Base-by-base conservation (phyloP, 2,329 filamentous ascomycete genomes). In the Aspergillus quadrilineatus region DNA sequence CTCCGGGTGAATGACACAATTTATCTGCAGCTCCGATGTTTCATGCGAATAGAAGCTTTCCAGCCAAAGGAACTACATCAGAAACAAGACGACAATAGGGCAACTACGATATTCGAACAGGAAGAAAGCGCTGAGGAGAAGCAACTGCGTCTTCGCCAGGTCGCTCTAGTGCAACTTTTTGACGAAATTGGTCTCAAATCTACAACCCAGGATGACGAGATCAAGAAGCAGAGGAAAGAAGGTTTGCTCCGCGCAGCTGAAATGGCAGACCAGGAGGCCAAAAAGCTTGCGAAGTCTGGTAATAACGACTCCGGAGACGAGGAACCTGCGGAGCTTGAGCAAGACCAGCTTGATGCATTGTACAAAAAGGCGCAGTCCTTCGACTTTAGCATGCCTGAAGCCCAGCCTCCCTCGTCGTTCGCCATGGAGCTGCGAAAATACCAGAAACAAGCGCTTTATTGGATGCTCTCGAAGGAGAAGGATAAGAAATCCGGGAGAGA, bases 311-410 rank as follows among this genome's bases (percentile, higher is more conserved):
- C 80, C 0, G 82, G 84, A 4, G 89, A 88, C 29, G 92, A 97
- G 64, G 92, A 97, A 36, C 92, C 92, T 2, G 84, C 92, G 65
- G 92, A 97, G 73, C 82, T 99, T 0, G 92, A 97, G 69, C 91
- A 97, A 72, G 92, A 96, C 65, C 94, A 99, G 70, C 86, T 99
- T 3, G 94, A 99, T 70, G 86, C 89, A 0, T 76, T 99, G 1
- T 99, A 99, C 74, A 90, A 89, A 68, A 99, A 99, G 69, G 94
- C 94, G 0, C 94, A 99, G 69, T 92, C 91, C 0, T 97, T 97
- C 67, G 94, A 99, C 71, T 97, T 99, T 68, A 85, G 86, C 69
- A 97, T 92, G 0, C 92, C 92, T 1, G 87, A 91, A 71, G 87
- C 90, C 8, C 88, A 96, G 65, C 93, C 94, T 8, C 85, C 89